Evolutionary conservation across 164 flowering plant genomes (phyloP).

Genomic region (Litsea cubeba): DNA sequence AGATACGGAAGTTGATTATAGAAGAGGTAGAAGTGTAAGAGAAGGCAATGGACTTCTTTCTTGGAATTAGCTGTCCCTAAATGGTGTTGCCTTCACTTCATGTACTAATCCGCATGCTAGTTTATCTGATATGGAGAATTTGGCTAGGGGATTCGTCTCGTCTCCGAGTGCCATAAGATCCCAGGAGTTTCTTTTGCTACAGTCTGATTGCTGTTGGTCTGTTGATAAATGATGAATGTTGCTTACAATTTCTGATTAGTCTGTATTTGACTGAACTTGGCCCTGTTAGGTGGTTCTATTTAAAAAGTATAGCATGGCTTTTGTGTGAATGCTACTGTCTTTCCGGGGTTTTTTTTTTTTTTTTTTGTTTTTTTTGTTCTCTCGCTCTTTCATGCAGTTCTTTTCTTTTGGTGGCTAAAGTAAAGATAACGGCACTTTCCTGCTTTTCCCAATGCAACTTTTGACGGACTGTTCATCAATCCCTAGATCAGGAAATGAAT

Average conservation of each 20-base stretch:
- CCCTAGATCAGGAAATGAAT: not conserved
- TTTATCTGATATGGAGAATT: slow-evolving; percentile 9
- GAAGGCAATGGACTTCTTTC: slow-evolving; percentile 42
- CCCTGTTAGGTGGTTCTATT: not conserved
- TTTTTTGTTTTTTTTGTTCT: not conserved
- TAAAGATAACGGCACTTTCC: not conserved
- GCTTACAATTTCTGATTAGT: slow-evolving; percentile 10
- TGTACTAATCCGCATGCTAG: slow-evolving; percentile 24
- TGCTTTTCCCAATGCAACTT: not conserved
- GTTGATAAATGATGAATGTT: slow-evolving; percentile 22
- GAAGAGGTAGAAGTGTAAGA: slow-evolving; percentile 73
- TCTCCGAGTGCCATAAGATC: slow-evolving; percentile 20
- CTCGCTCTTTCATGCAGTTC: not conserved
- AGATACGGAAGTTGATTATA: slow-evolving; percentile 86
- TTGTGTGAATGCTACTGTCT: not conserved
- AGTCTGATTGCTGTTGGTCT: slow-evolving; percentile 14
- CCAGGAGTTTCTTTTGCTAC: slow-evolving; percentile 6
- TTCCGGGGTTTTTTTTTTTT: no score
- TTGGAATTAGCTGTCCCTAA: slow-evolving; percentile 28
- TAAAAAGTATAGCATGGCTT: not conserved
- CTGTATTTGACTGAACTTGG: slow-evolving; percentile 5
- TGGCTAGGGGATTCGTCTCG: slow-evolving; percentile 13
- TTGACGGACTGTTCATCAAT: not conserved
- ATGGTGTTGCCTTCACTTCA: not conserved
- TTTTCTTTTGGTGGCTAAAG: not conserved